Evolutionary conservation across 305 asterid genomes (phyloP), one percentile per base, ranked within the genome.

Genomic region (Rubia balearica): DNA sequence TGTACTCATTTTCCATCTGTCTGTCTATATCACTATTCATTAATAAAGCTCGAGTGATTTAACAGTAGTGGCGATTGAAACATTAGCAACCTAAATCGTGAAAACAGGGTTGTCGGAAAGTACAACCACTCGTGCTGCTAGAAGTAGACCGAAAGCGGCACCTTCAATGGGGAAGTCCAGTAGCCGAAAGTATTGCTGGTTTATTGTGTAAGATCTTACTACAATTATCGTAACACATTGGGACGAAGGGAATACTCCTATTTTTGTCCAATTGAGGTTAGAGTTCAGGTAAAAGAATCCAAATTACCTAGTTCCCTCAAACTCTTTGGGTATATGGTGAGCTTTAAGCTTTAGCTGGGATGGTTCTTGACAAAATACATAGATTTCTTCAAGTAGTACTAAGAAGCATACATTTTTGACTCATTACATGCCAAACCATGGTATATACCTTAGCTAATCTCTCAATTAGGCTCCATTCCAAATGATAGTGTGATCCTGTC

Each of bases 261-360:
- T 27, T 63, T 61, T 22, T 61, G 59, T 75, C 59, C 56, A 33
- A 4, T 51, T 51, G 17, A 49, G 40, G 41, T 10, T 17, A 65
- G 7, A 3, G 61, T 55, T 73, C 1, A 42, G 46, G 60, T 36
- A 24, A 40, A 53, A 61, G 69, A 60, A 5, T 74, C 70, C 55
- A 68, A 22, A 68, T 24, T 10, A 61, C 38, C 22, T 61, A 55
- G 72, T 43, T 41, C 71, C 40, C 45, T 51, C 27, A 65, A 62
- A 63, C 21, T 30, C 40, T 2, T 14, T 7, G 22, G 38, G 17
- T 17, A 3, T 24, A 11, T 22, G 12, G 24, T 11, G 55, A 16
- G 9, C 57, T 53, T 45, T 6, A 67, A 16, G 9, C 57, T 53
- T 45, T 8, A 67, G 21, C 19, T 53, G 19, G 56, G 24, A 41